Conservation (phyloP, 805 yeast genomes). For the Hanseniaspora pseudoguilliermondii region DNA sequence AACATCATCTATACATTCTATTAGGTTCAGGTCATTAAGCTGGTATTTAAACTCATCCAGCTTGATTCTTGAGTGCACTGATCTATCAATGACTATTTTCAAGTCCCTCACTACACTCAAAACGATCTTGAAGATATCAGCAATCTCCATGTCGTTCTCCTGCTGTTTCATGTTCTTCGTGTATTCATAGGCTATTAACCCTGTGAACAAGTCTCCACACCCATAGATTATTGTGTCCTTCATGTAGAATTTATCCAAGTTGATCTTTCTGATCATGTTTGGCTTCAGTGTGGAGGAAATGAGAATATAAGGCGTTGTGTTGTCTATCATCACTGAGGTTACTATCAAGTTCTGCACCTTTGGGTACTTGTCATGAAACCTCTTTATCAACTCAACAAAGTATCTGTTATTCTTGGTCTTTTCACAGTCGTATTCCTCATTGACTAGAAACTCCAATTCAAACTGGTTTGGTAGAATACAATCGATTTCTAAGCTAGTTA, state of each 20-base stretch:
- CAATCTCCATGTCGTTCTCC: conserved; percentile 10
- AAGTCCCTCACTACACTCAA: conserved; percentile 32
- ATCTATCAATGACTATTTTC: conserved; percentile 32
- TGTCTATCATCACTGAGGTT: conserved; percentile 31
- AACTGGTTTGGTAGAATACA: conserved; percentile 64
- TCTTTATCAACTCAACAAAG: conserved; percentile 30
- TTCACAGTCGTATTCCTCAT: conserved; percentile 28
- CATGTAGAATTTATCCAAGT: neutral
- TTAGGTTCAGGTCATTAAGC: conserved; percentile 6
- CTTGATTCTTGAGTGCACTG: conserved; percentile 22
- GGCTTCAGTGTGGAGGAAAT: neutral
- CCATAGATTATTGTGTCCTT: conserved; percentile 37
- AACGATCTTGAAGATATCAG: conserved; percentile 24
- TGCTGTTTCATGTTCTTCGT: conserved; percentile 20
- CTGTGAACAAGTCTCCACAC: conserved; percentile 62
- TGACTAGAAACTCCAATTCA: conserved; percentile 48
- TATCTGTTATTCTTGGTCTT: conserved; percentile 20
- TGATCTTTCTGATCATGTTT: neutral
- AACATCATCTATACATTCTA: conserved; percentile 1
- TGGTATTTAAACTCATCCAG: neutral
- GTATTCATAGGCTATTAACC: conserved; percentile 42
- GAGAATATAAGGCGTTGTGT: neutral
- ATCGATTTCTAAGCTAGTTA: conserved; percentile 33
- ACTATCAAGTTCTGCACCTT: conserved; percentile 42
- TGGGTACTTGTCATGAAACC: conserved; percentile 35